Conservation (phyloP, 2,329 filamentous ascomycete genomes). For the Geoglossum cookeanum region DNA sequence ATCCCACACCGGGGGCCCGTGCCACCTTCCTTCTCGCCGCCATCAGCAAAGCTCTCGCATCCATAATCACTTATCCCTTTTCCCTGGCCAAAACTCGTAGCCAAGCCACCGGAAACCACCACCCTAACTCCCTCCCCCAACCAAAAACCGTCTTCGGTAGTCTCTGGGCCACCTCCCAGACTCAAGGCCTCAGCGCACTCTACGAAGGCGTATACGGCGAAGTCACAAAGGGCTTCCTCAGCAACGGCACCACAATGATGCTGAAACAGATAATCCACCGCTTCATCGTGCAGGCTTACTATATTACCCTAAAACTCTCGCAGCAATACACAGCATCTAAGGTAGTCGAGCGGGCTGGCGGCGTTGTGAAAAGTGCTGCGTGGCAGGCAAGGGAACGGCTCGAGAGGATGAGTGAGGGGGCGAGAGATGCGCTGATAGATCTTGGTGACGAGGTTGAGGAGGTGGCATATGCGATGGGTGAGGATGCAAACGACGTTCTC, state of each 20-base stretch:
- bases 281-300: conserved; percentile 53
- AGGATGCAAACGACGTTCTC: conserved; percentile 1
- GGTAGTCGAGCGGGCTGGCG: neutral
- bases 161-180: conserved; percentile 35
- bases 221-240: conserved; percentile 66
- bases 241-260: conserved; percentile 73
- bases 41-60: conserved; percentile 58
- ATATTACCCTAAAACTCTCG: conserved; percentile 35
- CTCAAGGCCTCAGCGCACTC: conserved; percentile 47
- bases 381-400: conserved; percentile 9
- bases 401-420: conserved; percentile 3
- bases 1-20: conserved; percentile 31
- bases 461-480: neutral
- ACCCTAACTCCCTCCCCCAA: conserved; percentile 13
- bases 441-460: conserved; percentile 4
- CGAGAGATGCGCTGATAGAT: neutral
- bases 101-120: conserved; percentile 34
- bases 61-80: conserved; percentile 65
- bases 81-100: conserved; percentile 66
- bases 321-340: conserved; percentile 26
- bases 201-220: conserved; percentile 64
- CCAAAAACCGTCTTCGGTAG: conserved; percentile 39
- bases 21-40: conserved; percentile 52
- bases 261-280: conserved; percentile 63
- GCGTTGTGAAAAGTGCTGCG: conserved; percentile 7